Evolutionary conservation across 2,329 filamentous ascomycete genomes (phyloP).

Genomic region (Coccinonectria pachysandricola): DNA sequence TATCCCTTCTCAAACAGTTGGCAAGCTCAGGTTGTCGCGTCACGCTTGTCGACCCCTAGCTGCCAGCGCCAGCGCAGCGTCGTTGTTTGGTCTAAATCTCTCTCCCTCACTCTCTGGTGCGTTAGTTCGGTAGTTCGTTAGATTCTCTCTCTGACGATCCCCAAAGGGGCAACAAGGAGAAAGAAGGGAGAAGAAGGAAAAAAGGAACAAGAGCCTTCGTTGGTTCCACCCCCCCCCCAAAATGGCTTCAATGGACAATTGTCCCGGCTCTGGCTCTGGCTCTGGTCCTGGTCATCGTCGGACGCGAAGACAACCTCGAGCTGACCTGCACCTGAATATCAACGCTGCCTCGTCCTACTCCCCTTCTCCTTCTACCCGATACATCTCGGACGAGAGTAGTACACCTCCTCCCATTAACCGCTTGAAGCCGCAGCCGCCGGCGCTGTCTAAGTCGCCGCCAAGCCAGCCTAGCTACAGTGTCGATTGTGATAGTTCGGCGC

Average conservation of each 20-base stretch:
- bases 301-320: constrained; percentile 15
- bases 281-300: constrained; percentile 11
- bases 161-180: too few relatives aligned
- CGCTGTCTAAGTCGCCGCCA: neutral
- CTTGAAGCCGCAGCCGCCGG: neutral
- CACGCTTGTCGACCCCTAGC: too few relatives aligned
- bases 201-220: constrained; percentile 1
- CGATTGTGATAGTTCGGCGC: constrained; percentile 17
- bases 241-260: constrained; percentile 14
- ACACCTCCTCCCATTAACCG: constrained; percentile 12
- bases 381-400: constrained; percentile 6
- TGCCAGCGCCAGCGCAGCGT: too few relatives aligned
- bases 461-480: constrained; percentile 7
- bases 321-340: constrained; percentile 17
- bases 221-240: constrained; percentile 6
- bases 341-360: constrained; percentile 16
- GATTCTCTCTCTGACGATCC: too few relatives aligned
- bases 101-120: too few relatives aligned
- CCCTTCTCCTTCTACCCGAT: constrained; percentile 8
- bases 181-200: too few relatives aligned
- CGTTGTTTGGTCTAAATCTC: too few relatives aligned
- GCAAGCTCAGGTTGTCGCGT: too few relatives aligned
- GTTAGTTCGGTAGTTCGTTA: too few relatives aligned
- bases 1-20: too few relatives aligned
- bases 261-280: too few relatives aligned